These are phyloP conservation scores for Globisporangium uncinulatum DNA, from an alignment of 352 stramenopile species.

Conservation along the genomic window DNA sequence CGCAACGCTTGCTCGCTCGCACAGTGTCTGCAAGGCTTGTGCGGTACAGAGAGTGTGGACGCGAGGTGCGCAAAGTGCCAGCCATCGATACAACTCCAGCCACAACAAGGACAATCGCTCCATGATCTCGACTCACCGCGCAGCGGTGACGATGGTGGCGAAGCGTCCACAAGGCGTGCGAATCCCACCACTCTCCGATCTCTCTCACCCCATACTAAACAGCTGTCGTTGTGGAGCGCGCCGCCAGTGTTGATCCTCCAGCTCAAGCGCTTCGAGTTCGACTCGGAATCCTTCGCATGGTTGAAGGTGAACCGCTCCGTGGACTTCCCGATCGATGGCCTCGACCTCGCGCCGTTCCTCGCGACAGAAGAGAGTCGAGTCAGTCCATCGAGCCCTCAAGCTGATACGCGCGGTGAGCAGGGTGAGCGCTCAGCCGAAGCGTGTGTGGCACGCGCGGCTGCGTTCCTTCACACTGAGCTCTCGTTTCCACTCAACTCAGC, in stretches of 20 bases:
- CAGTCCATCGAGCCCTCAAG: neutral
- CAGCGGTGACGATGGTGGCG: neutral
- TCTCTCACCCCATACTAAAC: conserved; percentile 35
- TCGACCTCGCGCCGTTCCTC: conserved; percentile 70
- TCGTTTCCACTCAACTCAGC: conserved; percentile 36
- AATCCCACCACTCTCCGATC: neutral
- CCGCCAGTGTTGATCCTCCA: conserved; percentile 57
- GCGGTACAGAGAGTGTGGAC: conserved; percentile 36
- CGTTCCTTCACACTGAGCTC: conserved; percentile 31
- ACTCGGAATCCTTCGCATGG: conserved; percentile 48
- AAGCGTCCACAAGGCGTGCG: neutral
- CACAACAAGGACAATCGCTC: neutral
- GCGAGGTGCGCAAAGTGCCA: conserved; percentile 33
- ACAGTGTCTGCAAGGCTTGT: conserved; percentile 42
- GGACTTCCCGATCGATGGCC: conserved; percentile 86
- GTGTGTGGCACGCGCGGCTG: conserved; percentile 20
- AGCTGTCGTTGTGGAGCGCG: conserved; percentile 43
- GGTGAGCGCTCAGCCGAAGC: neutral
- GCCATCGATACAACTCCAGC: neutral
- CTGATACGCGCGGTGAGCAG: neutral
- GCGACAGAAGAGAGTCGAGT: neutral
- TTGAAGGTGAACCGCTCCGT: conserved; percentile 87
- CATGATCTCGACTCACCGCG: neutral
- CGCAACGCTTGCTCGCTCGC: conserved; percentile 24
- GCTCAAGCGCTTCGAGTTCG: conserved; percentile 61